A percentile compares a stretch with the other conserved stretches of the same genome.
Conservation (phyloP, 2,329 filamentous ascomycete species). For the Penicillium decumbens region DNA sequence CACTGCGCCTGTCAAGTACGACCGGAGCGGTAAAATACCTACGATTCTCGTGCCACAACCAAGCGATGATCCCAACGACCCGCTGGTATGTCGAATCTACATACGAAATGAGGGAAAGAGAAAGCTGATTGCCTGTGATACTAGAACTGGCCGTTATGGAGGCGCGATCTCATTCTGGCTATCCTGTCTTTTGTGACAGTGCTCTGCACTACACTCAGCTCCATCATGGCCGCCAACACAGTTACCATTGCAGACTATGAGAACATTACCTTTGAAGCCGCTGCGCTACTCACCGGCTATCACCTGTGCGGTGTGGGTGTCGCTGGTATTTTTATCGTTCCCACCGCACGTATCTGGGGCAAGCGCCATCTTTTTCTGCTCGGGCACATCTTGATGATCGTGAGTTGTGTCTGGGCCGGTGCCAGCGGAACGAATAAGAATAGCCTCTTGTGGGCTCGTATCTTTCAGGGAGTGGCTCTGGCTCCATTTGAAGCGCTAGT, state of each 20-base stretch:
- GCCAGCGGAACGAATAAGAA: constrained; percentile 62
- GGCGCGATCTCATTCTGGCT: constrained; percentile 72
- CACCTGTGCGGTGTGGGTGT: constrained; percentile 78
- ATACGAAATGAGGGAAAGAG: neutral
- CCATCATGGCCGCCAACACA: constrained; percentile 84
- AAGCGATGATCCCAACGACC: constrained; percentile 85
- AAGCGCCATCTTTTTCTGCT: constrained; percentile 84
- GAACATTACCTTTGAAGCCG: constrained; percentile 61
- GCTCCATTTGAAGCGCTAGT: constrained; percentile 88
- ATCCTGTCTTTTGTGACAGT: constrained; percentile 75
- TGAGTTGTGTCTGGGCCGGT: constrained; percentile 74
- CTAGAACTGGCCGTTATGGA: constrained; percentile 81
- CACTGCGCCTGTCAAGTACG: constrained; percentile 62
- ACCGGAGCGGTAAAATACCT: constrained; percentile 59
- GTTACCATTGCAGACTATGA: constrained; percentile 69
- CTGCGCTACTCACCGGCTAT: constrained; percentile 80
- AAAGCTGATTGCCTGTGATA: constrained; percentile 1
- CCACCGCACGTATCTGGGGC: constrained; percentile 83
- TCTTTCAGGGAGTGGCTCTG: constrained; percentile 80
- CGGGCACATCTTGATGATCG: constrained; percentile 68
- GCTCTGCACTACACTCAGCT: constrained; percentile 76
- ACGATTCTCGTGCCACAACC: constrained; percentile 88
- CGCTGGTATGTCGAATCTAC: constrained; percentile 56
- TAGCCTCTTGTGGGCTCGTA: constrained; percentile 69
- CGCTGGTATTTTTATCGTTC: constrained; percentile 79